Conservation (phyloP, 345 rosid genomes). For the Viola odorata region DNA sequence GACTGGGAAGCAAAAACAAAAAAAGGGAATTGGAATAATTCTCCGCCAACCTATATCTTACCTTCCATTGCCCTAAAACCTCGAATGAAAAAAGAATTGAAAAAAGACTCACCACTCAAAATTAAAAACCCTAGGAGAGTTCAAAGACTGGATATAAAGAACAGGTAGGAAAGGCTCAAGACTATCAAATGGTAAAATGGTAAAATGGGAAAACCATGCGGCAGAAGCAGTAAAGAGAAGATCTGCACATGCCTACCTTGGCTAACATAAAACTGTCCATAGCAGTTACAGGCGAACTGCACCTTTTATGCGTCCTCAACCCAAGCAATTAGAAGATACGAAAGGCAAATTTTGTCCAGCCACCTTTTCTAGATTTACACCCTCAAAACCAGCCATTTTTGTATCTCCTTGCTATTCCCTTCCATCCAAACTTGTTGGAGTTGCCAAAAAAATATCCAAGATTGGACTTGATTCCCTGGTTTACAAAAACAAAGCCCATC, state of each 20-base stretch:
- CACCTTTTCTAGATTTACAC: slow-evolving; percentile 26
- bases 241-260: slow-evolving; percentile 43
- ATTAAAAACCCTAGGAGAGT: slow-evolving; percentile 26
- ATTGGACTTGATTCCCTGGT: slow-evolving; percentile 32
- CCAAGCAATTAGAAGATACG: slow-evolving; percentile 38
- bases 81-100: slow-evolving; percentile 26
- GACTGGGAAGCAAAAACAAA: slow-evolving; percentile 10
- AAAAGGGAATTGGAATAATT: slow-evolving; percentile 18
- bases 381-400: slow-evolving; percentile 27
- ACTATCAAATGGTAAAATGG: slow-evolving; percentile 24
- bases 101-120: slow-evolving; percentile 42
- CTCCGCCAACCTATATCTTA: slow-evolving; percentile 40
- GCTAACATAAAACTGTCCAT: slow-evolving; percentile 37
- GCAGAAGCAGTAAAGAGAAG: slow-evolving; percentile 26
- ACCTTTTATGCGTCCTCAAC: slow-evolving; percentile 25
- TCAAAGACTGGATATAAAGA: slow-evolving; percentile 13
- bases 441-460: slow-evolving; percentile 36
- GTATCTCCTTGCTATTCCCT: slow-evolving; percentile 25
- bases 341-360: slow-evolving; percentile 21
- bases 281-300: slow-evolving; percentile 41
- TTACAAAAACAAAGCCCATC: slow-evolving; percentile 28
- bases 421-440: slow-evolving; percentile 37
- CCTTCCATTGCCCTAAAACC: slow-evolving; percentile 30
- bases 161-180: slow-evolving; percentile 9
- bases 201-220: slow-evolving; percentile 30